These are phyloP conservation scores for Lachancea sp. DNA, from an alignment of 805 yeast genomes.

Conservation along the genomic window DNA sequence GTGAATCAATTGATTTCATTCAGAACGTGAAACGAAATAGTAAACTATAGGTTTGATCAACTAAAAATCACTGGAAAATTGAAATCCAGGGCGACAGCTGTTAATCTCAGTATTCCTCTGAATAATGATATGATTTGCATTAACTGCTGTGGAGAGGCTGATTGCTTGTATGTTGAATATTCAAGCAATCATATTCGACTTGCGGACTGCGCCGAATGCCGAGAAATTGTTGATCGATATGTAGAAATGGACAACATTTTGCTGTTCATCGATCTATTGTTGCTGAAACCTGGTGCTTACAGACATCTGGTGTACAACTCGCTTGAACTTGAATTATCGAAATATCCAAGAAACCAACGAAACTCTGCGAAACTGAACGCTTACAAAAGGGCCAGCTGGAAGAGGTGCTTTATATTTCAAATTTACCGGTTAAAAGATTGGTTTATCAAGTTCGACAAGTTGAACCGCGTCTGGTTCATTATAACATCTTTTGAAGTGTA, in stretches of 20 bases:
- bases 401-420: slow-evolving; percentile 3
- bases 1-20: too few species aligned
- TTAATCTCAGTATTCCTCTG: not conserved
- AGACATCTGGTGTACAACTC: slow-evolving; percentile 80
- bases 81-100: too few species aligned
- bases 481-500: slow-evolving; percentile 81
- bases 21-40: too few species aligned
- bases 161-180: slow-evolving; percentile 62
- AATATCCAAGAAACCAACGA: slow-evolving; percentile 5
- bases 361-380: slow-evolving; percentile 2
- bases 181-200: slow-evolving; percentile 73
- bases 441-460: slow-evolving; percentile 19
- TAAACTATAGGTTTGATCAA: too few species aligned
- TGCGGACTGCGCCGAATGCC: slow-evolving; percentile 69
- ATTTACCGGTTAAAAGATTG: slow-evolving; percentile 15
- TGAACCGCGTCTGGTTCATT: slow-evolving; percentile 51
- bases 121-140: slow-evolving; percentile 67
- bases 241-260: slow-evolving; percentile 85
- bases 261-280: slow-evolving; percentile 72
- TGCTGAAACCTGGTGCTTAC: slow-evolving; percentile 82
- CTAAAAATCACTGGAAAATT: too few species aligned
- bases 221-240: slow-evolving; percentile 77
- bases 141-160: slow-evolving; percentile 68
- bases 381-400: slow-evolving; percentile 6
- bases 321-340: slow-evolving; percentile 27